phyloP scores from a whole-genome alignment of 306 rosid genomes.

The Astragalus membranaceus region DNA sequence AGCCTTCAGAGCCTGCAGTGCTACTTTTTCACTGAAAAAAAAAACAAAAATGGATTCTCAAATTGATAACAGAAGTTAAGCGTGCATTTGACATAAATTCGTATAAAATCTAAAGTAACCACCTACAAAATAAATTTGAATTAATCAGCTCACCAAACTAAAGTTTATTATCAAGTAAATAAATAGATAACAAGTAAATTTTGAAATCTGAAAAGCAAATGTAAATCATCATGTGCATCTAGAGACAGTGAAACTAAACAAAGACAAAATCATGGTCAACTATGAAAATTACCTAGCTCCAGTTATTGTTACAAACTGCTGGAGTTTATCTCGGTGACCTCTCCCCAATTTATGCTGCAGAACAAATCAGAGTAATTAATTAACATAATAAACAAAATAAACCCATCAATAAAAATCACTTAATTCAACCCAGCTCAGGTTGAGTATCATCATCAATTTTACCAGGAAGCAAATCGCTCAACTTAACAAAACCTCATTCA shows the following conservation, averaged over 20 bases:
- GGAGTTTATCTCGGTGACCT: conserved; percentile 93
- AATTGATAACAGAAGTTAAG: neutral
- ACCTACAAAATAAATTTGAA: neutral
- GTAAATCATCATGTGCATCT: too few relatives aligned
- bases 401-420: neutral
- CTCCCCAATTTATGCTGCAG: conserved; percentile 83
- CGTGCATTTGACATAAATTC: neutral
- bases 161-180: neutral
- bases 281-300: conserved; percentile 71
- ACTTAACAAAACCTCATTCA: neutral
- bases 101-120: neutral
- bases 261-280: neutral
- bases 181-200: neutral
- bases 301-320: conserved; percentile 88
- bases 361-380: conserved; percentile 18
- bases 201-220: neutral
- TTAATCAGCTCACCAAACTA: neutral
- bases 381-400: neutral
- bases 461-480: neutral
- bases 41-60: neutral
- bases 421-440: neutral
- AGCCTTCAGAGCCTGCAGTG: conserved; percentile 76
- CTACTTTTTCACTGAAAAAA: conserved; percentile 84
- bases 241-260: too few relatives aligned
- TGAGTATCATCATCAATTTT: too few relatives aligned